Percentiles rank a stretch among this genome's conserved stretches.
Evolutionary conservation across 305 asterid genomes (phyloP).

Genomic region (Solanum hybrid): DNA sequence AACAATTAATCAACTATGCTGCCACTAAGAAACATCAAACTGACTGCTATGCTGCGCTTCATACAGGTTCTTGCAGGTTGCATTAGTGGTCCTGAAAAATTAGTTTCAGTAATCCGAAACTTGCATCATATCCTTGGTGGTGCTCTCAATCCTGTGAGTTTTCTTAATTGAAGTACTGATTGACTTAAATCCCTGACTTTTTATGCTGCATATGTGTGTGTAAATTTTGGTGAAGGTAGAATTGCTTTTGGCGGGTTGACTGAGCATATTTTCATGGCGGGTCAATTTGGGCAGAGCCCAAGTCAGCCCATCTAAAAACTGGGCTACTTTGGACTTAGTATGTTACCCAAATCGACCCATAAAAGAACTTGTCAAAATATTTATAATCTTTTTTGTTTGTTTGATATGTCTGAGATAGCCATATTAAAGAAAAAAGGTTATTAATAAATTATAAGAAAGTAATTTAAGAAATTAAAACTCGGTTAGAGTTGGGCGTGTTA

Average conservation of each 20-base stretch:
- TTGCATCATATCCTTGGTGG: slow-evolving; percentile 95
- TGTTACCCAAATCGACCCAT: not conserved
- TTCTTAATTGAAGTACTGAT: not conserved
- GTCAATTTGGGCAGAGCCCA: not conserved
- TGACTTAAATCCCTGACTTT: not conserved
- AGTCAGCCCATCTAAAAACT: not conserved
- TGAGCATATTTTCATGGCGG: not conserved
- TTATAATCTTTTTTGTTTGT: not conserved
- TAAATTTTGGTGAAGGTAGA: not conserved
- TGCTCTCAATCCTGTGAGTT: slow-evolving; percentile 85
- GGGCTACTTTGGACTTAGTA: not conserved
- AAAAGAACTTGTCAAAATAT: not conserved
- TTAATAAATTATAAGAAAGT: not conserved
- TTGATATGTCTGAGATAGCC: not conserved
- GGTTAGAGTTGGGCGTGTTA: not conserved
- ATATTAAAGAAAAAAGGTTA: not conserved
- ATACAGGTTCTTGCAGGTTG: slow-evolving; percentile 84
- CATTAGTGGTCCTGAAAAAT: slow-evolving; percentile 78
- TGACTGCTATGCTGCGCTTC: not conserved
- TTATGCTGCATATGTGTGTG: not conserved
- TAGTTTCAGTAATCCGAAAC: slow-evolving; percentile 59
- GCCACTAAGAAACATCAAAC: not conserved
- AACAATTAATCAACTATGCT: not conserved
- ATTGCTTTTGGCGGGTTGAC: not conserved
- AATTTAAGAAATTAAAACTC: not conserved